Evolutionary conservation across 2,329 filamentous ascomycete genomes (phyloP).

Genomic region (Colletotrichum neosansevieriae): DNA sequence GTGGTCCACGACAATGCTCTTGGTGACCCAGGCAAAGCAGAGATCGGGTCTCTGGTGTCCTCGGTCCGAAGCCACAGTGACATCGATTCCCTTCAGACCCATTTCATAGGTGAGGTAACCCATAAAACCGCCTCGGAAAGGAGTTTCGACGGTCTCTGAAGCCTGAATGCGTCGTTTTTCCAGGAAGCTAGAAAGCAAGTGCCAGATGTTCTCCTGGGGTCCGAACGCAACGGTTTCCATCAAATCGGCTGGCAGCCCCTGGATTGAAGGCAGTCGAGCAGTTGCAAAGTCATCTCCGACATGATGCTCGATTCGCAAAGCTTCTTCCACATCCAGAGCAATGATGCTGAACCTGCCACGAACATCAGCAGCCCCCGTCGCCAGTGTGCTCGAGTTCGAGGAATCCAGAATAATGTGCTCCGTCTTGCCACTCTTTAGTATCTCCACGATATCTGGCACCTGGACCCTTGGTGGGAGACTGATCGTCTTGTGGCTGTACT

Average conservation of each 20-base stretch:
- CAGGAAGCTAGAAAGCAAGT: constrained; percentile 61
- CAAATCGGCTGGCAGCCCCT: constrained; percentile 39
- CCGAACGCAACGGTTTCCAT: constrained; percentile 47
- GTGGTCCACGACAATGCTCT: constrained; percentile 84
- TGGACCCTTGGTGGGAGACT: constrained; percentile 59
- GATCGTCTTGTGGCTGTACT: constrained; percentile 57
- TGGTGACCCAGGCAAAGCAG: constrained; percentile 80
- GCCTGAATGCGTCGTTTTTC: constrained; percentile 45
- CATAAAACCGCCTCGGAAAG: constrained; percentile 87
- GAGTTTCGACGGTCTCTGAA: constrained; percentile 45
- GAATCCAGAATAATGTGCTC: constrained; percentile 71
- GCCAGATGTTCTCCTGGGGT: constrained; percentile 58
- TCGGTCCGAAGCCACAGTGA: constrained; percentile 51
- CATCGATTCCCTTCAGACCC: constrained; percentile 72
- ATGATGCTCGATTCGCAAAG: constrained; percentile 69
- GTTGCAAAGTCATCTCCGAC: constrained; percentile 59
- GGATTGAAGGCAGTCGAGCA: constrained; percentile 42
- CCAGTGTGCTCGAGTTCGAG: constrained; percentile 63
- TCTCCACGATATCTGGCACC: constrained; percentile 67
- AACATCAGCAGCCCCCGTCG: constrained; percentile 56
- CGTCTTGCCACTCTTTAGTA: constrained; percentile 53
- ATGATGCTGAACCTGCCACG: constrained; percentile 80
- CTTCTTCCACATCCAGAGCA: constrained; percentile 70
- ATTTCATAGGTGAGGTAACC: constrained; percentile 90
- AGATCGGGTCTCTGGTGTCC: constrained; percentile 72